Evolutionary conservation across 2,329 filamentous ascomycete genomes (phyloP), one percentile per base, ranked within the genome.

Genomic region (Phoma sp.): DNA sequence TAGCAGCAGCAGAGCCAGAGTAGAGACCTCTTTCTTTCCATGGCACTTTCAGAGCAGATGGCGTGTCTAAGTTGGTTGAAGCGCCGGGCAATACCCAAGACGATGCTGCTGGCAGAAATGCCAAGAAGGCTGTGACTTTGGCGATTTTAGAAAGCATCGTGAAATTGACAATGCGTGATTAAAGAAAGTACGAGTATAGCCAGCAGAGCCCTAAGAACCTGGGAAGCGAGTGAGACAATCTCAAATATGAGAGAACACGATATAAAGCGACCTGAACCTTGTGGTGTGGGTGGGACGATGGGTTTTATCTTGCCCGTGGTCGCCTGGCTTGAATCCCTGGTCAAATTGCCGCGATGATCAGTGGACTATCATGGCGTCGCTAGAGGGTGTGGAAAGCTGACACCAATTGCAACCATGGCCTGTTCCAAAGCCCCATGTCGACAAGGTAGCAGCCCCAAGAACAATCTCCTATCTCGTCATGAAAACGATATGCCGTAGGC

Each of bases 11-110:
- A 29, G 50, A 46, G 24, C 41, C 43, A 3, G 52, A 51, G 19
- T 43, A 63, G 15, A 69, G 44, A 10, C 65, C 65, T 9, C 6
- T 50, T 17, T 59, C 49, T 46, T 62, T 61, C 69, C 69, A 72
- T 6, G 69, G 65, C 25, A 71, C 62, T 35, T 60, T 60, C 4
- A 64, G 60, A 21, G 41, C 45, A n/a, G 59, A 38, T 9, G 38
- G 41, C 13, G 13, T 19, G 10, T 21, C 31, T 19, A n/a, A 29
- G 21, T 55, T 41, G 8, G 3, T 43, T 22, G 36, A 22, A 22
- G 29, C 29, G 7, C 51, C 43, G 19, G 65, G 65, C 19, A 71
- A 41, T 15, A 57, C 55, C 37, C 60, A 58, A 29, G 67, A 60
- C 24, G 60, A 39, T n/a, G 60, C 59, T 6, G 48, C 38, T 17